phyloP scores from a whole-genome alignment of 2,329 filamentous ascomycete species.

The Claviceps fusiformis region DNA sequence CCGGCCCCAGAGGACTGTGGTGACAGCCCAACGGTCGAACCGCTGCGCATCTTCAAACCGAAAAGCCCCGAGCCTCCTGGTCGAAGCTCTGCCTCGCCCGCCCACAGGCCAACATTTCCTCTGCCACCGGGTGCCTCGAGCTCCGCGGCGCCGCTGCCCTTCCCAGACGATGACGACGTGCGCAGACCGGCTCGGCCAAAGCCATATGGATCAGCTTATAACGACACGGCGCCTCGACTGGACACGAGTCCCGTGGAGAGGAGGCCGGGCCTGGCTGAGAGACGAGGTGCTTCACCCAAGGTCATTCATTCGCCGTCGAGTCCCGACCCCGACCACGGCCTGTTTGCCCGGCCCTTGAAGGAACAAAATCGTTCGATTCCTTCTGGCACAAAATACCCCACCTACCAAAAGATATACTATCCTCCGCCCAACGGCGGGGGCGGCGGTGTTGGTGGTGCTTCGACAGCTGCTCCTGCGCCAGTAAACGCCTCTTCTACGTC shows the following conservation, averaged over 20 bases:
- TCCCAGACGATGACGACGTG: slow-evolving; percentile 52
- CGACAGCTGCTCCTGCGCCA: slow-evolving; percentile 17
- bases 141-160: slow-evolving; percentile 53
- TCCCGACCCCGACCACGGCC: slow-evolving; percentile 60
- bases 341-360: slow-evolving; percentile 57
- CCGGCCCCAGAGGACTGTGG: slow-evolving; percentile 35
- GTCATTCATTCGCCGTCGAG: slow-evolving; percentile 73
- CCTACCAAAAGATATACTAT: slow-evolving; percentile 45
- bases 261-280: slow-evolving; percentile 60
- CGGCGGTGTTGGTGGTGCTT: slow-evolving; percentile 2
- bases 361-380: slow-evolving; percentile 26
- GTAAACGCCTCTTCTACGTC: slow-evolving; percentile 13
- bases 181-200: slow-evolving; percentile 32
- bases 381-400: slow-evolving; percentile 29
- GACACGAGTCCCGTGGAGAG: slow-evolving; percentile 41
- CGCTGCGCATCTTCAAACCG: slow-evolving; percentile 73
- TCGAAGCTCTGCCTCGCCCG: slow-evolving; percentile 19
- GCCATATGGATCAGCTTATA: slow-evolving; percentile 31
- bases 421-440: slow-evolving; percentile 34
- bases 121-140: slow-evolving; percentile 56
- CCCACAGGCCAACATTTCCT: slow-evolving; percentile 47
- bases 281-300: slow-evolving; percentile 68
- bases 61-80: slow-evolving; percentile 47
- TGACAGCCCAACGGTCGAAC: slow-evolving; percentile 69
- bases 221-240: slow-evolving; percentile 40